Percentiles rank a stretch among this genome's conserved stretches.
These are phyloP conservation scores for Ogataea henricii DNA, from an alignment of 805 yeast species.

Conservation along the genomic window DNA sequence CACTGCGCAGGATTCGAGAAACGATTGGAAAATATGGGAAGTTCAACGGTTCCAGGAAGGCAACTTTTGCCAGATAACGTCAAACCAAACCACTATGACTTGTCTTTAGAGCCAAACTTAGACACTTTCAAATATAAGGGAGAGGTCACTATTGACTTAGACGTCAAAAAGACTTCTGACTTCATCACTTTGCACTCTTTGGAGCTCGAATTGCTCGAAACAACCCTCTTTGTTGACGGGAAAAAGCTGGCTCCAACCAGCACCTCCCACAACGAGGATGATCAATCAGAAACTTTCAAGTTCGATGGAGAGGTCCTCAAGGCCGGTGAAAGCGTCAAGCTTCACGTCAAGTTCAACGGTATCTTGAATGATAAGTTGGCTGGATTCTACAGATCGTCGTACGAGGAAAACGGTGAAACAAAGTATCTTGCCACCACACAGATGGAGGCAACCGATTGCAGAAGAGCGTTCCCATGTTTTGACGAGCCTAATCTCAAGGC, in stretches of 20 bases:
- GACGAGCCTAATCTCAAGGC: conserved; percentile 63
- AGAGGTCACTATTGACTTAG: conserved; percentile 51
- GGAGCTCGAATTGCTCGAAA: conserved; percentile 31
- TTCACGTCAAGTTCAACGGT: conserved; percentile 44
- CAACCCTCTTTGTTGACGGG: conserved; percentile 19
- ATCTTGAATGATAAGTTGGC: conserved; percentile 56
- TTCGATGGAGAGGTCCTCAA: conserved; percentile 44
- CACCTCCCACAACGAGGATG: conserved; percentile 44
- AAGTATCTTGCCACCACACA: conserved; percentile 57
- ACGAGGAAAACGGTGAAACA: conserved; percentile 44
- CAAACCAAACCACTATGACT: conserved; percentile 73
- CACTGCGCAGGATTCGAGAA: conserved; percentile 17
- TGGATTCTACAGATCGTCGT: conserved; percentile 55
- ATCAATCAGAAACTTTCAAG: conserved; percentile 65
- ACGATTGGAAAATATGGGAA: conserved; percentile 12
- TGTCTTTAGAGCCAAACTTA: conserved; percentile 45
- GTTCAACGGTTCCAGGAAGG: conserved; percentile 25
- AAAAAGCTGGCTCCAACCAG: conserved; percentile 24
- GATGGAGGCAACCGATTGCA: conserved; percentile 62
- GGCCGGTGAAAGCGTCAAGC: conserved; percentile 34
- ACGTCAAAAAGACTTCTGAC: conserved; percentile 46
- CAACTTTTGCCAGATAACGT: conserved; percentile 50
- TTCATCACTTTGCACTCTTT: conserved; percentile 48
- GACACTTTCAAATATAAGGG: conserved; percentile 52
- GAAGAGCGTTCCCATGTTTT: conserved; percentile 60